Percentiles rank a stretch among this genome's conserved stretches.
Evolutionary conservation across 352 stramenopile genomes (phyloP).

Genomic region (Globisporangium spinosum): DNA sequence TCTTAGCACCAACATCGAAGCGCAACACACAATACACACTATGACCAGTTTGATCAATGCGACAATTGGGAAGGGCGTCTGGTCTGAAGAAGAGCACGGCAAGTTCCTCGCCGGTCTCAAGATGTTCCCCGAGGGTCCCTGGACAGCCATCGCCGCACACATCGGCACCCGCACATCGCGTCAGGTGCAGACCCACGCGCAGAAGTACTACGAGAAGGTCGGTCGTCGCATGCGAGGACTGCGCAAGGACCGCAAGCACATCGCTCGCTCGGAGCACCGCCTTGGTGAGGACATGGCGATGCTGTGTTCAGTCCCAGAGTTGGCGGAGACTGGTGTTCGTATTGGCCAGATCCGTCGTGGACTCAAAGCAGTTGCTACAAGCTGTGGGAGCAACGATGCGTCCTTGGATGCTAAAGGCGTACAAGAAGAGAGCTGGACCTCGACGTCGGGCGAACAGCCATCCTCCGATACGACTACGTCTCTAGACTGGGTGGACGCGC

Average conservation of each 20-base stretch:
- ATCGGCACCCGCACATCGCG: conserved; percentile 42
- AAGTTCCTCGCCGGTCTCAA: conserved; percentile 25
- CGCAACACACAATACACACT: not conserved
- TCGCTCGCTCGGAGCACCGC: conserved; percentile 45
- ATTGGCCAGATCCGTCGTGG: not conserved
- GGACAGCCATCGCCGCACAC: conserved; percentile 26
- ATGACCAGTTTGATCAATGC: not conserved
- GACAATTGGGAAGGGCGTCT: conserved; percentile 10
- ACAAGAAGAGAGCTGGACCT: conserved; percentile 2
- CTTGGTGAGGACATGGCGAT: conserved; percentile 38
- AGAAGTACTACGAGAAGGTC: conserved; percentile 76
- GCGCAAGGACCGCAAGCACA: conserved; percentile 48
- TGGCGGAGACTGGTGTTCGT: not conserved
- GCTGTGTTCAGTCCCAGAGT: not conserved
- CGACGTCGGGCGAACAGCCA: not conserved
- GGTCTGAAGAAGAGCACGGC: conserved; percentile 32
- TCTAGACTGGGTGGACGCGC: not conserved
- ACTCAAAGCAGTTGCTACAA: not conserved
- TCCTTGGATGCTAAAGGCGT: not conserved
- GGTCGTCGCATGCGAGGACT: conserved; percentile 54
- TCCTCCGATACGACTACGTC: not conserved
- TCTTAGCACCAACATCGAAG: too few relatives aligned
- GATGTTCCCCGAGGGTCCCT: conserved; percentile 27
- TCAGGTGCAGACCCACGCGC: conserved; percentile 58
- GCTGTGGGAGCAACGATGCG: not conserved